Percentiles rank a stretch among this genome's conserved stretches.
Evolutionary conservation across 202 grass and related monocot genomes (phyloP).

Genomic region (Panicum hallii): DNA sequence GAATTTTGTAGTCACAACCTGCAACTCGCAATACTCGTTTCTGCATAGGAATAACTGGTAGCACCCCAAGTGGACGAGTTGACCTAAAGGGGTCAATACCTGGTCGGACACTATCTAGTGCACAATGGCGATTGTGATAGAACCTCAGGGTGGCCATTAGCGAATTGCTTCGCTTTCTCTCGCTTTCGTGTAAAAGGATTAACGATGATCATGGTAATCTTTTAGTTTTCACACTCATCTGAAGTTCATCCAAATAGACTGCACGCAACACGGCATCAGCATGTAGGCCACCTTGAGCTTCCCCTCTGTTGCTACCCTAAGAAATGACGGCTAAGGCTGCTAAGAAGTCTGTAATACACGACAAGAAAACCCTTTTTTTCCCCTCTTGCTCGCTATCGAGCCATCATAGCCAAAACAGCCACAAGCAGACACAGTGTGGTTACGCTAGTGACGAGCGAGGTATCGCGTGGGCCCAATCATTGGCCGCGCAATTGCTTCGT

Average conservation of each 20-base stretch:
- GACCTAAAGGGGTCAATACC: not conserved
- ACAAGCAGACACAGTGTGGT: not conserved
- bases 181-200: not conserved
- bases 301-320: not conserved
- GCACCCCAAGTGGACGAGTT: not conserved
- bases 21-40: not conserved
- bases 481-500: not conserved
- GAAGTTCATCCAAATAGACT: not conserved
- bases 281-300: not conserved
- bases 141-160: not conserved
- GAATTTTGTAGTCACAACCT: not conserved
- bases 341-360: not conserved
- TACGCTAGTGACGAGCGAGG: not conserved
- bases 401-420: not conserved
- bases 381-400: not conserved
- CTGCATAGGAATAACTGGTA: not conserved
- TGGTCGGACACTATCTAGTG: not conserved
- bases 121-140: not conserved
- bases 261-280: not conserved
- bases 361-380: slow-evolving; percentile 1
- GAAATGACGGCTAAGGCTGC: not conserved
- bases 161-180: not conserved
- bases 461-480: slow-evolving; percentile 9
- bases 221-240: not conserved
- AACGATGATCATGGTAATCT: not conserved